phyloP scores from a whole-genome alignment of 2,329 filamentous ascomycete genomes.

The Colletotrichum ledebouriae region DNA sequence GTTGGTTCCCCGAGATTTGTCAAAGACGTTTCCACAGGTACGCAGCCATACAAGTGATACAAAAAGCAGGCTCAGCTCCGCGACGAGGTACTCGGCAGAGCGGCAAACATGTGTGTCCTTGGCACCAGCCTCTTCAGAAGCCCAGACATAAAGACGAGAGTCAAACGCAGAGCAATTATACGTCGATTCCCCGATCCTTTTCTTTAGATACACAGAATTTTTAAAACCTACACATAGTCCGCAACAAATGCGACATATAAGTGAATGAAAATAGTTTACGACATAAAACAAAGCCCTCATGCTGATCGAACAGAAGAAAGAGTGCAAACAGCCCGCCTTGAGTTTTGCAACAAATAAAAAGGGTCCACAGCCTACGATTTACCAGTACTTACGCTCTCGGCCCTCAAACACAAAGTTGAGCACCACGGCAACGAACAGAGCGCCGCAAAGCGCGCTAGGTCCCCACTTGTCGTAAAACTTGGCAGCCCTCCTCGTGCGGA shows the following conservation, averaged over 20 bases:
- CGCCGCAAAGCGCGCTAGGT: conserved; percentile 80
- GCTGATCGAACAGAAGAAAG: conserved; percentile 14
- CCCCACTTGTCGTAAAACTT: conserved; percentile 93
- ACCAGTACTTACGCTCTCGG: conserved; percentile 71
- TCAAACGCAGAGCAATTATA: background rate
- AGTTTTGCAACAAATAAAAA: background rate
- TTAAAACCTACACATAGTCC: background rate
- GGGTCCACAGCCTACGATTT: background rate
- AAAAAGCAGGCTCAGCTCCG: too few species aligned
- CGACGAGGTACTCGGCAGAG: too few species aligned
- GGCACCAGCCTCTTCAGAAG: too few species aligned
- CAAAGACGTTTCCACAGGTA: too few species aligned
- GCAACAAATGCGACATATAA: background rate
- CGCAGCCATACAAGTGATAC: too few species aligned
- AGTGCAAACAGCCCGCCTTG: too few species aligned
- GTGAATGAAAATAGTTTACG: background rate
- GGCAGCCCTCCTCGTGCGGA: conserved; percentile 85
- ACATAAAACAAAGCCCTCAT: conserved; percentile 6
- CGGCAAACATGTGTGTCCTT: too few species aligned
- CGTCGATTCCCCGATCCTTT: background rate
- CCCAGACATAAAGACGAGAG: too few species aligned
- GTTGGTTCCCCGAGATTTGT: too few species aligned
- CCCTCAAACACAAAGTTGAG: conserved; percentile 87
- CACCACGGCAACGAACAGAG: conserved; percentile 79
- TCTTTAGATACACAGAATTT: background rate